phyloP scores from a whole-genome alignment of 1,139 yeast species.

The Pichia sp. region DNA sequence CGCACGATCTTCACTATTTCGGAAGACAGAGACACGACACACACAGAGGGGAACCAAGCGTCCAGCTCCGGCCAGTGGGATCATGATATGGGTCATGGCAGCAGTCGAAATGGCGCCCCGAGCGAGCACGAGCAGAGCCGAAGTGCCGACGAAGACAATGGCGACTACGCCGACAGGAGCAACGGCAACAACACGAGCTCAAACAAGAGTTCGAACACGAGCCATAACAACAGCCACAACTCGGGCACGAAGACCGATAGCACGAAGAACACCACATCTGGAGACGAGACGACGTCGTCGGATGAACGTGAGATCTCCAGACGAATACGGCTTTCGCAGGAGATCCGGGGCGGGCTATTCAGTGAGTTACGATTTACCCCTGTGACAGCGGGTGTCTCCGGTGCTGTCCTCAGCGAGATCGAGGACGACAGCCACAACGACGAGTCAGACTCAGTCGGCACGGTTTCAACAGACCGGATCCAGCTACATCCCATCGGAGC shows the following conservation, averaged over 20 bases:
- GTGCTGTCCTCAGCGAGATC: neutral
- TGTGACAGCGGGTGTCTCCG: neutral
- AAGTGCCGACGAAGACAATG: neutral
- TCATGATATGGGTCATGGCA: no score
- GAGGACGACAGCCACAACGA: neutral
- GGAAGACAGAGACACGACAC: neutral
- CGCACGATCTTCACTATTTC: neutral
- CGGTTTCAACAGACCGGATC: conserved; percentile 2
- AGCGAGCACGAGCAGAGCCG: neutral
- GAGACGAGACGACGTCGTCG: conserved; percentile 4
- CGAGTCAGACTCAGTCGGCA: neutral
- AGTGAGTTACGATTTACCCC: conserved; percentile 7
- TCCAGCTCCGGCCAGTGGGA: no score
- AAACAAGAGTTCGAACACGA: neutral
- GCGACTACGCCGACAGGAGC: neutral
- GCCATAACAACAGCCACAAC: neutral
- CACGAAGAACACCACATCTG: neutral
- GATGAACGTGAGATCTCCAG: conserved; percentile 3
- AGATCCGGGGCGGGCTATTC: conserved; percentile 14
- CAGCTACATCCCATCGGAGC: neutral
- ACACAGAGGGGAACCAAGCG: neutral
- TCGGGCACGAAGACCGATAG: neutral
- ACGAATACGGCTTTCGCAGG: conserved; percentile 10
- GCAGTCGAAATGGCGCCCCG: neutral
- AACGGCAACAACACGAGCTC: neutral